phyloP scores from a whole-genome alignment of 257 asterid species.

The Hygrophila difformis region DNA sequence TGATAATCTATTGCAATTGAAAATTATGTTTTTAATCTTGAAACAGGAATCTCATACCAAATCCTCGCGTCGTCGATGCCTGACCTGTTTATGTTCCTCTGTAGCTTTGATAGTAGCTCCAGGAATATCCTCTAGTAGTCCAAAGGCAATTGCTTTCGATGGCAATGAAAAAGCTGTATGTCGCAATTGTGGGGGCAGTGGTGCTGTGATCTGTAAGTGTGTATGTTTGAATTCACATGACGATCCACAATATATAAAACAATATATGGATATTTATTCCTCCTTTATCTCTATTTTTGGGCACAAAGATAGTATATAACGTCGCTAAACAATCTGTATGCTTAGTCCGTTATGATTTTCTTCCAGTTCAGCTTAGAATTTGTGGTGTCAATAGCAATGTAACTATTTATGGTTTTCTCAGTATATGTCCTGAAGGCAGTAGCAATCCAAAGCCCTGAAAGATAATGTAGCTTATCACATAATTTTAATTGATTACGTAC shows the following conservation, averaged over 20 bases:
- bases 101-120: conserved; percentile 43
- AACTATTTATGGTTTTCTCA: too few relatives aligned
- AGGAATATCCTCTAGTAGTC: conserved; percentile 26
- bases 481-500: too few relatives aligned
- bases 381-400: too few relatives aligned
- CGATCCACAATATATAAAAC: background rate
- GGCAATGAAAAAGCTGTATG: conserved; percentile 61
- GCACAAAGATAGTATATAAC: too few relatives aligned
- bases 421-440: too few relatives aligned
- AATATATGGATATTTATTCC: background rate
- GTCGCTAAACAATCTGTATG: too few relatives aligned
- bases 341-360: too few relatives aligned
- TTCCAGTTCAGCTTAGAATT: too few relatives aligned
- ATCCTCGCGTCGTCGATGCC: conserved; percentile 65
- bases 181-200: conserved; percentile 88
- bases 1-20: background rate
- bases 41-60: conserved; percentile 34
- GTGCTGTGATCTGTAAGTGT: conserved; percentile 80
- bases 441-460: too few relatives aligned
- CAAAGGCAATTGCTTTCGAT: conserved; percentile 53
- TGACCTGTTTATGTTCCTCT: conserved; percentile 68
- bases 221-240: background rate
- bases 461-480: too few relatives aligned
- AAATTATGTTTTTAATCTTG: conserved; percentile 9
- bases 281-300: too few relatives aligned